These are phyloP conservation scores for Malassezia vespertilionis DNA, from an alignment of 1,284 basidiomycete species.

Conservation along the genomic window DNA sequence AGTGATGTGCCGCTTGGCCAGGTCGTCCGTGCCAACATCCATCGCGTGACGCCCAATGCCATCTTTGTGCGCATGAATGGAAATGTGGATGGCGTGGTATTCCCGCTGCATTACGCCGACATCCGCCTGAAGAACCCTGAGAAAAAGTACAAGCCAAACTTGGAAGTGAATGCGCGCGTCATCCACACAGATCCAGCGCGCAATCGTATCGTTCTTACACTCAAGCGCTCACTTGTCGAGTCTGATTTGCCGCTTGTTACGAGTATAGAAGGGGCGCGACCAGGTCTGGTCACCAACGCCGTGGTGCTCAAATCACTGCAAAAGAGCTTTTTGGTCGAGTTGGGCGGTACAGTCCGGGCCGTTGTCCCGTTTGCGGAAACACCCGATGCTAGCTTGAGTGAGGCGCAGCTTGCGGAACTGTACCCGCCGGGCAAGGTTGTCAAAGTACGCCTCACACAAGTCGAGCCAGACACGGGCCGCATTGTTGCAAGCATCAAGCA, in stretches of 20 bases:
- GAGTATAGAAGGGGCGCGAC: slow-evolving; percentile 58
- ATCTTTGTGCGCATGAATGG: slow-evolving; percentile 43
- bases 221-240: slow-evolving; percentile 82
- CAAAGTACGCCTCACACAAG: slow-evolving; percentile 70
- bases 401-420: slow-evolving; percentile 53
- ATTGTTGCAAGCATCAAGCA: slow-evolving; percentile 80
- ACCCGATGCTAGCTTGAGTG: slow-evolving; percentile 22
- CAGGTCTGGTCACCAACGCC: slow-evolving; percentile 68
- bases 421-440: slow-evolving; percentile 64
- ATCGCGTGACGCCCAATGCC: slow-evolving; percentile 28
- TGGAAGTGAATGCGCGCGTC: slow-evolving; percentile 76
- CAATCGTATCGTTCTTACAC: slow-evolving; percentile 73
- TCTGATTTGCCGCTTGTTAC: slow-evolving; percentile 56
- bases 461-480: slow-evolving; percentile 57
- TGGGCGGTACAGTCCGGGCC: slow-evolving; percentile 75
- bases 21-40: slow-evolving; percentile 30
- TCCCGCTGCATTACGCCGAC: slow-evolving; percentile 80
- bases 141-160: slow-evolving; percentile 77
- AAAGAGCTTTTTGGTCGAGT: slow-evolving; percentile 35
- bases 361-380: slow-evolving; percentile 54
- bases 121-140: slow-evolving; percentile 61
- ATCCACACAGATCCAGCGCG: slow-evolving; percentile 70
- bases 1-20: slow-evolving; percentile 56
- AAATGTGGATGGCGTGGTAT: slow-evolving; percentile 68
- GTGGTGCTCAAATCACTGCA: slow-evolving; percentile 55